Percentiles rank a stretch among this genome's conserved stretches.
Conservation (phyloP, 192 early-diverging fungal species). For the Diversispora epigaea region DNA sequence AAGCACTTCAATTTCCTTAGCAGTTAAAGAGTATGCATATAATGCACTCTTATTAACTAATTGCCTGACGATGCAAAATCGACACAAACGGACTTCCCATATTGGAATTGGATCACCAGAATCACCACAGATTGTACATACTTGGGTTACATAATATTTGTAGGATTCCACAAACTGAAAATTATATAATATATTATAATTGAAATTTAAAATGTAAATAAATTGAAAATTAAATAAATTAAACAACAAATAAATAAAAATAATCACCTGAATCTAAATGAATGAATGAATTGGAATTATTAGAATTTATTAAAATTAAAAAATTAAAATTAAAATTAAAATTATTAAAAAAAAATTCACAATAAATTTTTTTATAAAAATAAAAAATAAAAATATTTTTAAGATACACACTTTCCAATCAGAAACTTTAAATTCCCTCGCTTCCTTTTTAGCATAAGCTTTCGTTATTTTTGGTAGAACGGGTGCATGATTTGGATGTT, state of each 20-base stretch:
- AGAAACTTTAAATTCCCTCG: conserved; percentile 20
- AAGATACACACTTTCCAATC: conserved; percentile 26
- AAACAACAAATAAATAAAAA: too few relatives aligned
- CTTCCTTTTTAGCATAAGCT: conserved; percentile 1
- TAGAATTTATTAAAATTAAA: too few relatives aligned
- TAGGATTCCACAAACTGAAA: conserved; percentile 32
- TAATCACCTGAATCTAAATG: conserved; percentile 25
- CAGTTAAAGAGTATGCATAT: conserved; percentile 8
- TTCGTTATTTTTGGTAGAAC: conserved; percentile 19
- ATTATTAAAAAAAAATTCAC: too few relatives aligned
- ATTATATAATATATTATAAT: not conserved
- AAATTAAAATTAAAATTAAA: too few relatives aligned
- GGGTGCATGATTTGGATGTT: conserved; percentile 11
- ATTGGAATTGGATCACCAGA: conserved; percentile 30
- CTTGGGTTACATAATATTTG: conserved; percentile 30
- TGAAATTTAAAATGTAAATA: too few relatives aligned
- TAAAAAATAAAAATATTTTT: not conserved
- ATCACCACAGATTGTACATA: conserved; percentile 30
- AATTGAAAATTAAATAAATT: too few relatives aligned
- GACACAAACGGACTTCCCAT: conserved; percentile 31
- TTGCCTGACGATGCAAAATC: conserved; percentile 30
- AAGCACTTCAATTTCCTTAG: conserved; percentile 27
- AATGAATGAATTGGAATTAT: not conserved
- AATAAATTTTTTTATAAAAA: not conserved
- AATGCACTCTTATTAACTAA: conserved; percentile 31